Evolutionary conservation across 768 basidiomycete genomes (phyloP).

Genomic region (Chalciporus piperatus): DNA sequence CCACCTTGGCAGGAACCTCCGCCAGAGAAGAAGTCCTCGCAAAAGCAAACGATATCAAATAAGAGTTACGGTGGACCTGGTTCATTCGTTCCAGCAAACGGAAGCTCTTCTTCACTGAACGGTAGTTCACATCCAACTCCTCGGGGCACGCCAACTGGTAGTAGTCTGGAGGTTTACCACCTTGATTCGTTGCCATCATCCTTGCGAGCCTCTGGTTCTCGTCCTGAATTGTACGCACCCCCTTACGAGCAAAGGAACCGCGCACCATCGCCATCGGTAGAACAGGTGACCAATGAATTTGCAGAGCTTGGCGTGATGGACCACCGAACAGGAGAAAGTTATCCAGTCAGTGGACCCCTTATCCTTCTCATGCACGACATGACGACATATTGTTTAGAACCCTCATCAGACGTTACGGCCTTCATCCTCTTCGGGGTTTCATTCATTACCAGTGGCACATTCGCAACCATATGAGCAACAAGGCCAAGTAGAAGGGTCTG

Average conservation of each 20-base stretch:
- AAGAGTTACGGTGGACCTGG: constrained; percentile 79
- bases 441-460: constrained; percentile 32
- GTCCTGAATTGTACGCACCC: constrained; percentile 69
- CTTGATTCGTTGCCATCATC: constrained; percentile 58
- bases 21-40: constrained; percentile 63
- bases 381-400: constrained; percentile 27
- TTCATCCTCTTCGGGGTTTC: constrained; percentile 34
- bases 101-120: constrained; percentile 22
- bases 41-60: constrained; percentile 48
- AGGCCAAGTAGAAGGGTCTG: constrained; percentile 30
- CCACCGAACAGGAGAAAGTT: constrained; percentile 52
- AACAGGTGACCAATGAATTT: constrained; percentile 61
- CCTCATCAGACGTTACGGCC: constrained; percentile 35
- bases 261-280: constrained; percentile 38
- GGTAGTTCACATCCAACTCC: constrained; percentile 16
- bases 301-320: constrained; percentile 59
- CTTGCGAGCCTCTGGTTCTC: constrained; percentile 58
- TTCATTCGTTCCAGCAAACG: constrained; percentile 59
- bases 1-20: constrained; percentile 58
- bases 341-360: constrained; percentile 45
- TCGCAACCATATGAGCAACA: constrained; percentile 41
- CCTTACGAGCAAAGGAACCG: constrained; percentile 61
- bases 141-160: constrained; percentile 22
- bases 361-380: constrained; percentile 4
- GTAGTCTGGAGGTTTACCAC: constrained; percentile 36